phyloP scores from a whole-genome alignment of 345 rosid species.

The Salix caprea region DNA sequence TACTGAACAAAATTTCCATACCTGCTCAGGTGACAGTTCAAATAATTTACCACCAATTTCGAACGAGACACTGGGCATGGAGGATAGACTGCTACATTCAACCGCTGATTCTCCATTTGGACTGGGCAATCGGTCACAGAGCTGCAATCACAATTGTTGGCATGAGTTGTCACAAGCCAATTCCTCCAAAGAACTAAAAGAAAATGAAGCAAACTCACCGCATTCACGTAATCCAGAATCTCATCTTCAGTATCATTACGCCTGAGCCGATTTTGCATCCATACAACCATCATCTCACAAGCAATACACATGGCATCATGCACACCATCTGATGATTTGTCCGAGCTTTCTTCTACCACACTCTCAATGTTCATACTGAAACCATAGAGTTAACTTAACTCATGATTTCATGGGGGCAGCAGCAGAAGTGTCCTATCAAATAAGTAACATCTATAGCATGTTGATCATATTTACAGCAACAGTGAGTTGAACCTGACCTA shows the following conservation, averaged over 20 bases:
- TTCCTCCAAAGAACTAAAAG: neutral
- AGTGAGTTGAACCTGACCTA: constrained; percentile 16
- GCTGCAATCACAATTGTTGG: constrained; percentile 12
- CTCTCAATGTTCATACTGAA: constrained; percentile 25
- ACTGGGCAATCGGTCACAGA: constrained; percentile 28
- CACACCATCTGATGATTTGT: constrained; percentile 11
- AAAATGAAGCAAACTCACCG: constrained; percentile 3
- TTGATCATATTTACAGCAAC: too few species aligned
- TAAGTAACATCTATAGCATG: neutral
- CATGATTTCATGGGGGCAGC: neutral
- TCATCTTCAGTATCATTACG: constrained; percentile 25
- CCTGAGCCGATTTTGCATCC: constrained; percentile 29
- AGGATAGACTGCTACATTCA: constrained; percentile 22
- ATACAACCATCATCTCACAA: constrained; percentile 32
- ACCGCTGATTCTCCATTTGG: constrained; percentile 33
- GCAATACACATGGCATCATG: constrained; percentile 24
- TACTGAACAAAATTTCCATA: neutral
- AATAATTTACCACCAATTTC: constrained; percentile 29
- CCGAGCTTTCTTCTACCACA: constrained; percentile 18
- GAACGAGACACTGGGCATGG: constrained; percentile 26
- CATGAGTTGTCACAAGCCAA: neutral
- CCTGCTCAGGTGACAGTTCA: constrained; percentile 24
- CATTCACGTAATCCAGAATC: constrained; percentile 18
- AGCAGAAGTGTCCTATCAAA: neutral
- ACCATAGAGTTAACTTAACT: neutral